Percentiles rank a stretch among this genome's conserved stretches.
Conservation (phyloP, 2,329 filamentous ascomycete genomes). For the Fusarium compactum region DNA sequence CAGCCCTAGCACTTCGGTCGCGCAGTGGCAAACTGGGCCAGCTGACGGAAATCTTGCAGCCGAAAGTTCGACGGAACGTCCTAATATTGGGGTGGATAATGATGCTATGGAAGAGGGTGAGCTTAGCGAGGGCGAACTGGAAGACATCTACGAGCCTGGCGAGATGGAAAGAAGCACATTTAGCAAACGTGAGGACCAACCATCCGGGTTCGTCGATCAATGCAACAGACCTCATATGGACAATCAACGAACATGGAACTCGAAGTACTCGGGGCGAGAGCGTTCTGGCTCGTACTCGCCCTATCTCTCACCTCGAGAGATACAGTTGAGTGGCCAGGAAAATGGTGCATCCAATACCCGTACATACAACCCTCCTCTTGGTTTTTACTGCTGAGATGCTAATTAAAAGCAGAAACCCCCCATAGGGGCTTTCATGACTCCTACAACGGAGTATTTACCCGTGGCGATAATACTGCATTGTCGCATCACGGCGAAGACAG, state of each 20-base stretch:
- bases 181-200: background rate
- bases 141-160: constrained; percentile 65
- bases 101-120: constrained; percentile 76
- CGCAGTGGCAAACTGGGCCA: background rate
- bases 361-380: constrained; percentile 2
- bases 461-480: background rate
- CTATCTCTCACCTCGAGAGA: constrained; percentile 63
- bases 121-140: constrained; percentile 75
- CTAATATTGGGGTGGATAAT: constrained; percentile 12
- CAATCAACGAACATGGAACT: constrained; percentile 8
- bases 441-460: background rate
- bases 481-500: background rate
- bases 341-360: constrained; percentile 21
- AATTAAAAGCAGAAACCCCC: constrained; percentile 30
- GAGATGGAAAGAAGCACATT: constrained; percentile 18
- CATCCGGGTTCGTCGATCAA: background rate
- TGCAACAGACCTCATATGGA: background rate
- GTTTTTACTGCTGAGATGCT: constrained; percentile 4
- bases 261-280: constrained; percentile 52
- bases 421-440: background rate
- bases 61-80: constrained; percentile 3
- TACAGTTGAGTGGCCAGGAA: constrained; percentile 47
- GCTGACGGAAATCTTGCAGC: background rate
- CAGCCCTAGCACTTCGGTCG: background rate
- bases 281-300: constrained; percentile 67